Conservation (phyloP, 2,329 filamentous ascomycete genomes). For the Stagonosporopsis cucurbitacearum region DNA sequence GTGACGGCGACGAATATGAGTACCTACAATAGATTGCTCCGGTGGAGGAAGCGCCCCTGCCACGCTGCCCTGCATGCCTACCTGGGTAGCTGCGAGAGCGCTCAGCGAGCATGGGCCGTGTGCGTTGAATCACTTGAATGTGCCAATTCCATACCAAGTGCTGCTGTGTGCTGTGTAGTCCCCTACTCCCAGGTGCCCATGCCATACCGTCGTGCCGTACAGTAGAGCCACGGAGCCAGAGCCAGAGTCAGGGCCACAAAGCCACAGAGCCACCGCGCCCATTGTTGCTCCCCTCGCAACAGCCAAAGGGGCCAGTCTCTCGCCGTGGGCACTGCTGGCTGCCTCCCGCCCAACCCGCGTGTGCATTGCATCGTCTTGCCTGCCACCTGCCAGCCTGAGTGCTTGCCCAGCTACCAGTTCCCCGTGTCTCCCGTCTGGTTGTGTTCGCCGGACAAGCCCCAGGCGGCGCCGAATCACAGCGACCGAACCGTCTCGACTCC, state of each 20-base stretch:
- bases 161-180: no score
- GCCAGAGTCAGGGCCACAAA: background rate
- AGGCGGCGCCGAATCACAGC: conserved; percentile 26
- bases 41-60: conserved; percentile 14
- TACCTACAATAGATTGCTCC: conserved; percentile 18
- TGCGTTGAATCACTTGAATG: no score
- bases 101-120: conserved; percentile 16
- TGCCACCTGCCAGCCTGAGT: no score
- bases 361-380: no score
- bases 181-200: conserved; percentile 8
- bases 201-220: conserved; percentile 12
- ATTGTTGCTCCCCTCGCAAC: background rate
- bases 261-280: conserved; percentile 9
- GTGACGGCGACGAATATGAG: conserved; percentile 1
- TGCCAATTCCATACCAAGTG: no score
- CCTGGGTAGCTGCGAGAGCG: conserved; percentile 17
- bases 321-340: background rate
- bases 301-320: background rate
- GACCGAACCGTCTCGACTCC: conserved; percentile 25
- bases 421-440: background rate
- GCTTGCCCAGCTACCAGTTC: no score
- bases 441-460: conserved; percentile 15
- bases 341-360: no score
- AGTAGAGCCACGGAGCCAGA: conserved; percentile 7
- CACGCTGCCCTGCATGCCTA: no score